These are phyloP conservation scores for Colletotrichum salicis DNA, from an alignment of 2,329 filamentous ascomycete species.

Conservation along the genomic window DNA sequence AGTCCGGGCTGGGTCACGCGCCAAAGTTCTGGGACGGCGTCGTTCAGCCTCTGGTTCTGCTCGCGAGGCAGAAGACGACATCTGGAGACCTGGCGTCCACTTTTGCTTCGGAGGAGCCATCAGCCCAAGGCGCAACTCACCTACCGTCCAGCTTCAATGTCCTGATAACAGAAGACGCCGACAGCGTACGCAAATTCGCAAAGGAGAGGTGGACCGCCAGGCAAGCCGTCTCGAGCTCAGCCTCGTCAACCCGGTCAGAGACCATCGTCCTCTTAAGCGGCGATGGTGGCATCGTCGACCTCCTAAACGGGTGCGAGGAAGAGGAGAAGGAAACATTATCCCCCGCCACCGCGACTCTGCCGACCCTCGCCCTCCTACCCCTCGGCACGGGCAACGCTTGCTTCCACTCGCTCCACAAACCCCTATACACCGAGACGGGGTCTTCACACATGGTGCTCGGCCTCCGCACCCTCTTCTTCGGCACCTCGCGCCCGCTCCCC, in stretches of 20 bases:
- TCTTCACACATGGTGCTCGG: slow-evolving; percentile 59
- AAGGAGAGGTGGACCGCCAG: slow-evolving; percentile 47
- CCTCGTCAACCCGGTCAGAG: slow-evolving; percentile 43
- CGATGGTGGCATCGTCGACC: slow-evolving; percentile 86
- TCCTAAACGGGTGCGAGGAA: slow-evolving; percentile 72
- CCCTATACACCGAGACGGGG: slow-evolving; percentile 56
- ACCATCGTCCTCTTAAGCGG: slow-evolving; percentile 84
- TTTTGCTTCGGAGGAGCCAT: background rate
- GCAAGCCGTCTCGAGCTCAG: slow-evolving; percentile 37
- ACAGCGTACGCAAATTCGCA: slow-evolving; percentile 74
- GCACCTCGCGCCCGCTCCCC: slow-evolving; percentile 65
- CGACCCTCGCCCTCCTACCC: slow-evolving; percentile 65
- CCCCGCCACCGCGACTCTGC: slow-evolving; percentile 39
- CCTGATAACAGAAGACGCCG: slow-evolving; percentile 70
- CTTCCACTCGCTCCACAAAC: slow-evolving; percentile 70
- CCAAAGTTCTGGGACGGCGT: slow-evolving; percentile 64
- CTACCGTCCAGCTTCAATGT: slow-evolving; percentile 56
- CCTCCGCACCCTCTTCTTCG: slow-evolving; percentile 69
- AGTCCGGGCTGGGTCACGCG: slow-evolving; percentile 71
- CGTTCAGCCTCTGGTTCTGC: slow-evolving; percentile 65
- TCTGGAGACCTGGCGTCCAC: slow-evolving; percentile 15
- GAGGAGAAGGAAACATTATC: slow-evolving; percentile 4
- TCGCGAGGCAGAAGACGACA: slow-evolving; percentile 43
- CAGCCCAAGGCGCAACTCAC: slow-evolving; percentile 8
- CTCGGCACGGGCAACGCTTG: slow-evolving; percentile 74